Evolutionary conservation across 2,329 filamentous ascomycete species (phyloP).

Genomic region (Ilyonectria robusta): DNA sequence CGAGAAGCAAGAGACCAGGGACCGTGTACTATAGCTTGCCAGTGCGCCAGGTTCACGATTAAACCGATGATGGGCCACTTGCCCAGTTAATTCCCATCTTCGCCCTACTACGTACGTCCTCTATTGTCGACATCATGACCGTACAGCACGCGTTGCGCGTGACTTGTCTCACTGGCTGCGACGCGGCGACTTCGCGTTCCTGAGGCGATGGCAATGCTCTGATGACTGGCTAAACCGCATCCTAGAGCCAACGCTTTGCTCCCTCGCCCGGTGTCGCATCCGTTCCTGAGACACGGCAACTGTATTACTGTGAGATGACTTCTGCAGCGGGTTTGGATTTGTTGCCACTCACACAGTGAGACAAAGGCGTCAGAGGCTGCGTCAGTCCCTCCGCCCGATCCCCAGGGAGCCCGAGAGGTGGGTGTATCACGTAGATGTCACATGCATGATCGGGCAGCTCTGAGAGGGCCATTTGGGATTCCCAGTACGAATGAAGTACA

Average conservation of each 20-base stretch:
- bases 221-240: not conserved
- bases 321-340: slow-evolving; percentile 10
- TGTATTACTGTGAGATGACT: slow-evolving; percentile 18
- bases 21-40: slow-evolving; percentile 32
- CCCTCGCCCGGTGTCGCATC: slow-evolving; percentile 19
- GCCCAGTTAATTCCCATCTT: slow-evolving; percentile 28
- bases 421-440: slow-evolving; percentile 16
- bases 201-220: not conserved
- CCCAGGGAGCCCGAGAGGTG: slow-evolving; percentile 11
- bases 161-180: not conserved
- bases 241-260: not conserved
- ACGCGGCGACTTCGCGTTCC: not conserved
- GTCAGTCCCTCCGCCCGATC: slow-evolving; percentile 21
- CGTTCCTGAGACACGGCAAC: slow-evolving; percentile 28
- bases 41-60: slow-evolving; percentile 29
- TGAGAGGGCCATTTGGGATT: not conserved
- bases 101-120: slow-evolving; percentile 4
- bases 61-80: slow-evolving; percentile 28
- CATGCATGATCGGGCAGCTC: slow-evolving; percentile 18
- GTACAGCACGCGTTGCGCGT: not conserved
- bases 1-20: slow-evolving; percentile 24
- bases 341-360: slow-evolving; percentile 15
- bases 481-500: slow-evolving; percentile 1
- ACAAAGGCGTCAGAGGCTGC: slow-evolving; percentile 16
- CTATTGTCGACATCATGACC: not conserved